phyloP scores from a whole-genome alignment of 169 alveolate species.

The Plasmodium fragile region DNA sequence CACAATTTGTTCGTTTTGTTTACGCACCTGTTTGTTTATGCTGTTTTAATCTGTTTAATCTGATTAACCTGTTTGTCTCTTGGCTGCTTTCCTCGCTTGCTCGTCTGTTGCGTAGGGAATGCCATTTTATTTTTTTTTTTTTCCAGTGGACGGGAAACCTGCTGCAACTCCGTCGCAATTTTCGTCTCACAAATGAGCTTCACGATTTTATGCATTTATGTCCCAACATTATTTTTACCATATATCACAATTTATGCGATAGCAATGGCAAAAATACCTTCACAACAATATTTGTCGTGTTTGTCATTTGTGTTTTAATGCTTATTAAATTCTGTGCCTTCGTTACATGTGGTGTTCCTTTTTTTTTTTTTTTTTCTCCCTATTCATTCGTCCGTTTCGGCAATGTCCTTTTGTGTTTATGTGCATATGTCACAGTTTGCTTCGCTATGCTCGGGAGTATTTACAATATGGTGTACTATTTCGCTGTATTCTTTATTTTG shows the following conservation, averaged over 20 bases:
- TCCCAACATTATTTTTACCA: neutral
- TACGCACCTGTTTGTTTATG: conserved; percentile 1
- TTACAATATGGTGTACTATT: neutral
- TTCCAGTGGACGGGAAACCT: neutral
- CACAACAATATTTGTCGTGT: neutral
- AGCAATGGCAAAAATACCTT: neutral
- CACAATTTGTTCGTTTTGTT: neutral
- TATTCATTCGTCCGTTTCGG: neutral
- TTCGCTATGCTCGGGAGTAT: neutral
- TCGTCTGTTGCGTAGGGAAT: neutral
- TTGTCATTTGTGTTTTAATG: neutral
- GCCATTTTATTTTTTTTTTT: neutral
- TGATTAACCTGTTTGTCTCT: neutral
- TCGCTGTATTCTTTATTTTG: neutral
- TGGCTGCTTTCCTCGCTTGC: neutral
- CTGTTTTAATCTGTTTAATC: neutral
- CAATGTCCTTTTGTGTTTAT: neutral
- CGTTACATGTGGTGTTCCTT: conserved; percentile 1
- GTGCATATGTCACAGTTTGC: neutral
- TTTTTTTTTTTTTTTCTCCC: neutral
- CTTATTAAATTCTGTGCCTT: neutral
- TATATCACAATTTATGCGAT: neutral
- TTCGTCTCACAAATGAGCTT: neutral
- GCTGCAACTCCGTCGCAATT: neutral
- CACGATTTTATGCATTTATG: neutral